Conservation (phyloP, 306 rosid genomes). For the Biancaea sappan region DNA sequence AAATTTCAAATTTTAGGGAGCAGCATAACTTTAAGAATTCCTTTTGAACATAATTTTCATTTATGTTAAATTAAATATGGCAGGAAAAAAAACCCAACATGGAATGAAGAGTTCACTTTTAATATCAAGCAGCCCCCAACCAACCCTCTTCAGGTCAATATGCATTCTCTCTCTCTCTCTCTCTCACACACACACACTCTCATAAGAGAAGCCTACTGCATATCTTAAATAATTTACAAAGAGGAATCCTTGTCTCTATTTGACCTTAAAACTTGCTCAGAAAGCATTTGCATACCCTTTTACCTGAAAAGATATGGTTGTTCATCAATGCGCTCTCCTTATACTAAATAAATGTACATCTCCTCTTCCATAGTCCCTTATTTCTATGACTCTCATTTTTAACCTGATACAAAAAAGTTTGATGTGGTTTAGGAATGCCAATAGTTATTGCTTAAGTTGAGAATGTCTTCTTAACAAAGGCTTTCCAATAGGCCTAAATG, state of each 20-base stretch:
- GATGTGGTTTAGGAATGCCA: background rate
- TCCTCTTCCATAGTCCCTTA: constrained; percentile 2
- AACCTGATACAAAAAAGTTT: constrained; percentile 18
- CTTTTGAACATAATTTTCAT: constrained; percentile 16
- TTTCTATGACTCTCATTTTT: background rate
- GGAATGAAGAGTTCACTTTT: constrained; percentile 87
- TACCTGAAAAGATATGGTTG: constrained; percentile 1
- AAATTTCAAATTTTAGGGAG: background rate
- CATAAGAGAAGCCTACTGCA: constrained; percentile 18
- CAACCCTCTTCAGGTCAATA: constrained; percentile 73
- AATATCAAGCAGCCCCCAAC: constrained; percentile 65
- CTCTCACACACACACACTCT: background rate
- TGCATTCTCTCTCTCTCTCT: constrained; percentile 31
- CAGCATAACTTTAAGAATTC: background rate
- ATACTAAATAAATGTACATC: constrained; percentile 1
- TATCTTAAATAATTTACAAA: background rate
- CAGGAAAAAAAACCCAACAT: constrained; percentile 84
- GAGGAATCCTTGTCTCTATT: background rate
- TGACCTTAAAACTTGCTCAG: constrained; percentile 25
- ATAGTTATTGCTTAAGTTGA: background rate
- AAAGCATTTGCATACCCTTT: constrained; percentile 9
- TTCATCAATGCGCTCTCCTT: constrained; percentile 1
- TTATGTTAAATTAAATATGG: constrained; percentile 35
- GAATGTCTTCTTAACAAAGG: background rate
- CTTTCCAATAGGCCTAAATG: background rate